Percentiles rank a stretch among this genome's conserved stretches.
These are phyloP conservation scores for Tolypocladium ophioglossoides DNA, from an alignment of 2,329 filamentous ascomycete genomes.

Conservation along the genomic window DNA sequence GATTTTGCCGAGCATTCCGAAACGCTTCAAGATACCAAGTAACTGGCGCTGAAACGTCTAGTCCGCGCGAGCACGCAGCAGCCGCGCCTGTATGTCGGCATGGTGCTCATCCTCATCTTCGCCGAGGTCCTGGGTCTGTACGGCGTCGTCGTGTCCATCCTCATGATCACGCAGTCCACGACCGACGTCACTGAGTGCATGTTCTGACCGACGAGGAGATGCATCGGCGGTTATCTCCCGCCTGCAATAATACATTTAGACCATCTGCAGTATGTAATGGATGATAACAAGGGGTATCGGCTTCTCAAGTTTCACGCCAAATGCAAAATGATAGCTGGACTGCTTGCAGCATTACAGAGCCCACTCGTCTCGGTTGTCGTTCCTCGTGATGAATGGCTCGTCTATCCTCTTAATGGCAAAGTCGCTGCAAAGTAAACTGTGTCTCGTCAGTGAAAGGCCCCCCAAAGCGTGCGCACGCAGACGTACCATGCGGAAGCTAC, in stretches of 20 bases:
- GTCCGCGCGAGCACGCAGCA: constrained; percentile 36
- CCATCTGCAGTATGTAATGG: not conserved
- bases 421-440: constrained; percentile 85
- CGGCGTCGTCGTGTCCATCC: constrained; percentile 35
- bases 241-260: not conserved
- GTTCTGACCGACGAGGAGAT: constrained; percentile 13
- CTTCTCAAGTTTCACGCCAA: not conserved
- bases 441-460: constrained; percentile 2
- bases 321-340: not conserved
- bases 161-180: constrained; percentile 35
- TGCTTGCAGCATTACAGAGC: constrained; percentile 34
- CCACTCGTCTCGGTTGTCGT: constrained; percentile 76
- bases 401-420: constrained; percentile 90
- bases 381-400: constrained; percentile 72
- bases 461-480: not conserved
- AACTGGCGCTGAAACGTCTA: constrained; percentile 4
- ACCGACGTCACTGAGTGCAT: constrained; percentile 26
- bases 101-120: constrained; percentile 38
- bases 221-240: not conserved
- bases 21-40: not conserved
- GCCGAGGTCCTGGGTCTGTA: constrained; percentile 35
- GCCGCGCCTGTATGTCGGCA: constrained; percentile 33
- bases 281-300: not conserved
- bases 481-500: constrained; percentile 80
- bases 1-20: not conserved